phyloP scores from a whole-genome alignment of 805 yeast species.

The Cyberlindnera petersonii region DNA sequence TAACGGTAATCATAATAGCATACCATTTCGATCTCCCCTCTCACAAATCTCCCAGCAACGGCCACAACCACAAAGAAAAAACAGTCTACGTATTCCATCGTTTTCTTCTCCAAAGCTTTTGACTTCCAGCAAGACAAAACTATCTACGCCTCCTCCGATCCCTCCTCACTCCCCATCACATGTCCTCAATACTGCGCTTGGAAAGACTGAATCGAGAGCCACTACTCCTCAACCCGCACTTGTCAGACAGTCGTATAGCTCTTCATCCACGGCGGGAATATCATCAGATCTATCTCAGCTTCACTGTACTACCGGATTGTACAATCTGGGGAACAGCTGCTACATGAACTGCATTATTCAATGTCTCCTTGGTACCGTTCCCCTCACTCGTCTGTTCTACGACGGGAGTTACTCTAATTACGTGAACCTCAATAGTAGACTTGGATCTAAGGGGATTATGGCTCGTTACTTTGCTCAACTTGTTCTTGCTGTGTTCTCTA shows the following conservation, averaged over 20 bases:
- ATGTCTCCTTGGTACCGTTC: slow-evolving; percentile 72
- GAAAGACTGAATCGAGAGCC: slow-evolving; percentile 2
- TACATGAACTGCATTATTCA: slow-evolving; percentile 91
- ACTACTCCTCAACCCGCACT: slow-evolving; percentile 11
- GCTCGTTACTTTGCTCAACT: slow-evolving; percentile 66
- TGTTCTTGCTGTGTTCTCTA: slow-evolving; percentile 48
- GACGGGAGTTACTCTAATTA: slow-evolving; percentile 57
- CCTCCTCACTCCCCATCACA: slow-evolving; percentile 1
- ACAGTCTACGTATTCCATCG: slow-evolving; percentile 9
- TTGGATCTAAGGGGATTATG: slow-evolving; percentile 79
- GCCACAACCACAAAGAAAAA: slow-evolving; percentile 8
- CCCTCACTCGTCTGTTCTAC: slow-evolving; percentile 59
- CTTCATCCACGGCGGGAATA: not conserved
- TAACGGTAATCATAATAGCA: slow-evolving; percentile 13
- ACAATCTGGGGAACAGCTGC: slow-evolving; percentile 86
- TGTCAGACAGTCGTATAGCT: not conserved
- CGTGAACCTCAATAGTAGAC: slow-evolving; percentile 64
- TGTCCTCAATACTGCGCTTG: not conserved
- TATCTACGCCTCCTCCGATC: slow-evolving; percentile 3
- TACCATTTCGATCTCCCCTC: not conserved
- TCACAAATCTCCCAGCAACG: slow-evolving; percentile 6
- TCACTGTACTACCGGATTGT: slow-evolving; percentile 61
- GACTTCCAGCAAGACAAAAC: not conserved
- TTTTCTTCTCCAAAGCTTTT: slow-evolving; percentile 5
- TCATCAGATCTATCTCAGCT: slow-evolving; percentile 8